Evolutionary conservation across 768 basidiomycete species (phyloP).

Genomic region (Gymnopilus junonius): DNA sequence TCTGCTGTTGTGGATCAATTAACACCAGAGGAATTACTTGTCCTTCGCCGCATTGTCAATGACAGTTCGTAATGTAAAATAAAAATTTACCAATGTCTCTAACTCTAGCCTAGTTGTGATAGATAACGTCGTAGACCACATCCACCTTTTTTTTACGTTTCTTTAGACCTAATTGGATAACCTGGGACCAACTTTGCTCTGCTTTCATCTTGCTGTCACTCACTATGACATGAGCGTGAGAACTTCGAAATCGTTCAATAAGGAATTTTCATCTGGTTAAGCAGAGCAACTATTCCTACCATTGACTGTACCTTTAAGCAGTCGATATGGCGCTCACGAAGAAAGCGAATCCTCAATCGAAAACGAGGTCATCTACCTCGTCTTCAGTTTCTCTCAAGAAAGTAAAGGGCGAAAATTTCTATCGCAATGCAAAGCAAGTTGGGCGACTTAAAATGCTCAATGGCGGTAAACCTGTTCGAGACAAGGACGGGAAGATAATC

Average conservation of each 20-base stretch:
- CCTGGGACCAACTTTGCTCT: not conserved
- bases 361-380: slow-evolving; percentile 50
- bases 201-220: too few species aligned
- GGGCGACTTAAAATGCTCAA: slow-evolving; percentile 88
- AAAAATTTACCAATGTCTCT: not conserved
- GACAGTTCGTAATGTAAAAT: not conserved
- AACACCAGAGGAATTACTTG: slow-evolving; percentile 68
- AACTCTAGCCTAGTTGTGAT: not conserved
- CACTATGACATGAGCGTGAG: not conserved
- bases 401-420: slow-evolving; percentile 97
- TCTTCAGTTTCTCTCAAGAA: slow-evolving; percentile 62
- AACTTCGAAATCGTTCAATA: slow-evolving; percentile 1
- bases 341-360: slow-evolving; percentile 40
- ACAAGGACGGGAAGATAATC: slow-evolving; percentile 90
- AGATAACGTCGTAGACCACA: not conserved
- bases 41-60: slow-evolving; percentile 57
- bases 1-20: slow-evolving; percentile 66
- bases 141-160: not conserved
- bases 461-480: slow-evolving; percentile 89
- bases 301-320: not conserved
- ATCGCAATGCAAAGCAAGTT: slow-evolving; percentile 92
- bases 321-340: slow-evolving; percentile 42
- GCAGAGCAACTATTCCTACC: not conserved
- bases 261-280: slow-evolving; percentile 13
- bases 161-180: not conserved